Conservation (phyloP, 2,329 filamentous ascomycete species). For the Botrytis paeoniae region DNA sequence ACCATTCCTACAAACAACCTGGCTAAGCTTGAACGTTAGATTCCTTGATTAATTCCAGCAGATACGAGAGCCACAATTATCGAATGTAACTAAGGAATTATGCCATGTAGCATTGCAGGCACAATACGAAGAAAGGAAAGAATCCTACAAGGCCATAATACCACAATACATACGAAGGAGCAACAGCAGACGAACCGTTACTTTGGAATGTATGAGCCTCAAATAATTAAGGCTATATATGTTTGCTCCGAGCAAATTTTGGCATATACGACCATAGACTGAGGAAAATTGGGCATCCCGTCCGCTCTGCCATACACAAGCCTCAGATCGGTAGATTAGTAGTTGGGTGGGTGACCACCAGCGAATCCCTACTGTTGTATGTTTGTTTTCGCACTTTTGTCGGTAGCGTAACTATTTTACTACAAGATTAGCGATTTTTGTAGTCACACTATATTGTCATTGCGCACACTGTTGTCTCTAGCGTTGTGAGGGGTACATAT, state of each 20-base stretch:
- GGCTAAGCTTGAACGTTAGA: not conserved
- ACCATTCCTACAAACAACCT: not conserved
- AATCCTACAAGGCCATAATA: not conserved
- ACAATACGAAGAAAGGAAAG: not conserved
- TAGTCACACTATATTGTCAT: not conserved
- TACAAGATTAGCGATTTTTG: not conserved
- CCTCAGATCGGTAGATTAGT: slow-evolving; percentile 9
- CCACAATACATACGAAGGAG: not conserved
- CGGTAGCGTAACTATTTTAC: not conserved
- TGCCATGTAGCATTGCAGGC: not conserved
- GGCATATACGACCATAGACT: not conserved
- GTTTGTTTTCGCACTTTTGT: not conserved
- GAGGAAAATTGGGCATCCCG: slow-evolving; percentile 4
- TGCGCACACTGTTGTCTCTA: not conserved
- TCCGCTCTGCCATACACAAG: slow-evolving; percentile 10
- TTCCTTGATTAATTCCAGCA: not conserved
- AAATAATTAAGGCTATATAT: accelerated
- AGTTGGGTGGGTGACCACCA: slow-evolving; percentile 13
- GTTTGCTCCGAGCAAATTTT: accelerated
- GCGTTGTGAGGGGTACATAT: not conserved
- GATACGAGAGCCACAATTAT: slow-evolving; percentile 5
- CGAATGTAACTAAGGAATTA: not conserved
- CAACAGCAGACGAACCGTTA: not conserved
- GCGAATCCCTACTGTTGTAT: slow-evolving; percentile 8
- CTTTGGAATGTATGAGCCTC: not conserved